Base-by-base conservation (phyloP, 176 grass and related monocot species). In the Aegilops longissima region DNA sequence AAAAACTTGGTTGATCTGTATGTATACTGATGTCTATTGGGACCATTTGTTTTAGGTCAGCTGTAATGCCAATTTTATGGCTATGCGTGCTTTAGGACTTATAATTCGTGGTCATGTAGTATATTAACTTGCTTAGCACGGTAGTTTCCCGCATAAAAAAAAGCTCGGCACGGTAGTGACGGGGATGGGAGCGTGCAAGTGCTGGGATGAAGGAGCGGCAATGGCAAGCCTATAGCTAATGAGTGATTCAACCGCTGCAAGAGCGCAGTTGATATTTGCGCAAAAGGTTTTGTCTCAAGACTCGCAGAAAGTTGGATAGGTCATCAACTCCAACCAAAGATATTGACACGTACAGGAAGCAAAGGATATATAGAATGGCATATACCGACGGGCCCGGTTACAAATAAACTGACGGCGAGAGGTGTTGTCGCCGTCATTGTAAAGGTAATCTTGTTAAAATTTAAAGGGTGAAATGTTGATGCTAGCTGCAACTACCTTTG, bases 181-280 rank as follows among this genome's bases (percentile, higher is more conserved):
- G 16, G 51, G 51, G 5, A 54, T 54, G 65, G 14, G 29, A 66
- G 64, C 1, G 7, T 73, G 65, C 66, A 59, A 7, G 25, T 70
- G 14, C 16, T 42, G 0, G 1, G 24, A 24, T 56, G 30, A 24
- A 23, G 56, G 62, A 62, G 67, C 34, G 68, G 68, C 68, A 10
- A 44, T 66, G 58, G 18, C 24, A 47, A 11, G 20, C 56, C 49
- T 78, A 20, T 78, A 35, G 1, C 17, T 47, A 76, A 61, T 82
- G 77, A 81, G 61, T 85, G 45, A 81, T 81, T 13, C 78, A 82
- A 89, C 61, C 47, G 6, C 70, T n/a, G 77, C 70, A 78, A 82
- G 40, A 42, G 24, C 21, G 13, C 8, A 33, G 8, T 12, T 36
- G 17, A 36, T 70, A 54, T 54, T 54, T 54, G 51, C 1, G 51